Evolutionary conservation across 257 asterid species (phyloP), one percentile per base, ranked within the genome.

Genomic region (Plectranthus barbatus): DNA sequence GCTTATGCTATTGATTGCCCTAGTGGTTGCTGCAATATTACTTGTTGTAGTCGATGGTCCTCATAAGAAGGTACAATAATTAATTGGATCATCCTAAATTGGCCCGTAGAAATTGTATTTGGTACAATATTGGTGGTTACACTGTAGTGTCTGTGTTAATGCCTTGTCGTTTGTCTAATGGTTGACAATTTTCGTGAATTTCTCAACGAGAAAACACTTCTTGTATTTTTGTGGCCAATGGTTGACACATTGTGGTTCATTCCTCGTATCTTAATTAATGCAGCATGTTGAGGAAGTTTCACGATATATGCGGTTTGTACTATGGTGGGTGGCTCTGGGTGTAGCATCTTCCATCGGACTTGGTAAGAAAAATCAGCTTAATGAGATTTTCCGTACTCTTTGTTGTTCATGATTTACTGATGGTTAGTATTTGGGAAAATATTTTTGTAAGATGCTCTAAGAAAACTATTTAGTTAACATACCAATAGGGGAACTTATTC

Each of bases 331-430:
- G 54, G 88, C 94, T 73, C 98, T 91, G 49, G 98, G 98, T 59
- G 95, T 91, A 70, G 98, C 97, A 52, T 91, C 98, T 74, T 91
- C 98, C 74, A 88, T 91, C 62, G 98, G 98, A 64, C 91, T 91
- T 52, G 98, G 97, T 91, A 81, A 69, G 92, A 29, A 40, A 19
- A 26, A 54, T 71, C 15, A 37, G 36, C 56, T 59, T 47, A 23
- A 40, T n/a, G 60, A 47, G 53, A 40, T 14, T 26, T 10, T 47
- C 49, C 40, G 29, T 36, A 64, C 45, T 42, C 34, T 9, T 41
- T 53, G 50, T 51, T 67, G 48, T 60, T 52, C 40, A 23, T 31
- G 33, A 56, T 33, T n/a, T 7, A 15, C 37, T 12, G 31, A 18
- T 19, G 59, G n/a, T 56, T 19, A 31, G 19, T 64, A 12, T 6